Base-by-base conservation (phyloP, 2,329 filamentous ascomycete species). In the Exophiala spinifera region DNA sequence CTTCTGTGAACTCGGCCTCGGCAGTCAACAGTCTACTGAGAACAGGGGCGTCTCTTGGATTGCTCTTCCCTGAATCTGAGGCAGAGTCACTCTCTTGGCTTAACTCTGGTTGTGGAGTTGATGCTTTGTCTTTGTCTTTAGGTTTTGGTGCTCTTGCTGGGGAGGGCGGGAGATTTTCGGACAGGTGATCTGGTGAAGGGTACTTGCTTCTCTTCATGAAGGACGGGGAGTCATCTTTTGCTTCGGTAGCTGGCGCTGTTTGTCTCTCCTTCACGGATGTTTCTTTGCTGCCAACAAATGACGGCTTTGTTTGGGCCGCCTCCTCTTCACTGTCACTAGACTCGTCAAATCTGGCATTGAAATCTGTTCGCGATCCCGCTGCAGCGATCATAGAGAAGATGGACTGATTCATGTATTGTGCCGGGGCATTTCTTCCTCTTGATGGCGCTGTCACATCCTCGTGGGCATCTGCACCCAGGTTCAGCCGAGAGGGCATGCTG, bases 371-470 rank as follows among this genome's bases (percentile, higher is more conserved):
- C 25, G 89, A 91, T 5, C 91, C 89, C 34, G 90, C 90, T 14
- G 90, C 89, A 5, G 91, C 89, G 62, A 97, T 91, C 73, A 97
- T 83, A 50, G 90, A 91, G 70, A 96, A 95, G 51, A 97, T 86
- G 61, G 89, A 95, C 76, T 96, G 91, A 71, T 96, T 94, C 85
- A 95, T 89, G 66, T 91, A 89, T 57, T 78, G 73, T 45, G 75
- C 67, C 49, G 72, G 69, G n/a, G 70, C 70, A 13, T 63, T 63
- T 49, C 60, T 60, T 37, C 63, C 66, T 31, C 61, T 65, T n/a
- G 76, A 78, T 1, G 80, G 77, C 47, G 80, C 80, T 13, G 80
- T 81, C 56, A 81, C 80, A 66, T 85, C 83, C 36, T 83, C 78
- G 15, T 85, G 75, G 4, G 76, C 78, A 69, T 85, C 82, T 57